Conservation (phyloP, 768 basidiomycete genomes). For the Stropharia rugosoannulata region DNA sequence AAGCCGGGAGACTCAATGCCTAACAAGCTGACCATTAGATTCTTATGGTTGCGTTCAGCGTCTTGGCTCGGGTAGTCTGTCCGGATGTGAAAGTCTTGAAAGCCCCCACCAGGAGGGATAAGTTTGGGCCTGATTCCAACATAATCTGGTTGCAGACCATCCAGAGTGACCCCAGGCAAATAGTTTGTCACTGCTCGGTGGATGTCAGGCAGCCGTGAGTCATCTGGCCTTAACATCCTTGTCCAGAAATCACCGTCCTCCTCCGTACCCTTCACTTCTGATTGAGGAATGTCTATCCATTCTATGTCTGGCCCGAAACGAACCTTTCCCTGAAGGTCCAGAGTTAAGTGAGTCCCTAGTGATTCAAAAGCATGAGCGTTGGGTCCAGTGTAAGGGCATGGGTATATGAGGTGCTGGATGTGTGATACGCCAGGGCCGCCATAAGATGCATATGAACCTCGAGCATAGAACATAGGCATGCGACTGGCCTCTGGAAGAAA, state of each 20-base stretch:
- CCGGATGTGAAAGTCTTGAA: slow-evolving; percentile 82
- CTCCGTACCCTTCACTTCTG: slow-evolving; percentile 28
- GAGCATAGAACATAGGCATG: slow-evolving; percentile 77
- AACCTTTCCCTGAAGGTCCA: slow-evolving; percentile 82
- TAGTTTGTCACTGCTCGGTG: slow-evolving; percentile 71
- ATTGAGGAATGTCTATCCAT: slow-evolving; percentile 65
- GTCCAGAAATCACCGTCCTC: slow-evolving; percentile 77
- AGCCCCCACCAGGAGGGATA: slow-evolving; percentile 68
- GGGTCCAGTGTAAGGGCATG: slow-evolving; percentile 71
- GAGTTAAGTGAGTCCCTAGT: slow-evolving; percentile 88
- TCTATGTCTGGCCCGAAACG: slow-evolving; percentile 94
- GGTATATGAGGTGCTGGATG: slow-evolving; percentile 84
- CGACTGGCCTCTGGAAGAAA: slow-evolving; percentile 54
- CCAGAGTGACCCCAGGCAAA: slow-evolving; percentile 58
- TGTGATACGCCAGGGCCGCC: slow-evolving; percentile 70
- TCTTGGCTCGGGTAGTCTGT: slow-evolving; percentile 51
- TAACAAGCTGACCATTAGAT: slow-evolving; percentile 76
- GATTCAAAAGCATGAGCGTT: slow-evolving; percentile 72
- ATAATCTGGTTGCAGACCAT: slow-evolving; percentile 78
- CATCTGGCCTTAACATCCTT: slow-evolving; percentile 60
- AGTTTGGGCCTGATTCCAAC: slow-evolving; percentile 88
- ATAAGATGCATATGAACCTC: slow-evolving; percentile 89
- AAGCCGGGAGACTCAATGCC: slow-evolving; percentile 94
- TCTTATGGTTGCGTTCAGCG: slow-evolving; percentile 23
- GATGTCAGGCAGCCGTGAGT: slow-evolving; percentile 62